phyloP scores from a whole-genome alignment of 2,329 filamentous ascomycete species.

The Rhexocercosporidium sp. region DNA sequence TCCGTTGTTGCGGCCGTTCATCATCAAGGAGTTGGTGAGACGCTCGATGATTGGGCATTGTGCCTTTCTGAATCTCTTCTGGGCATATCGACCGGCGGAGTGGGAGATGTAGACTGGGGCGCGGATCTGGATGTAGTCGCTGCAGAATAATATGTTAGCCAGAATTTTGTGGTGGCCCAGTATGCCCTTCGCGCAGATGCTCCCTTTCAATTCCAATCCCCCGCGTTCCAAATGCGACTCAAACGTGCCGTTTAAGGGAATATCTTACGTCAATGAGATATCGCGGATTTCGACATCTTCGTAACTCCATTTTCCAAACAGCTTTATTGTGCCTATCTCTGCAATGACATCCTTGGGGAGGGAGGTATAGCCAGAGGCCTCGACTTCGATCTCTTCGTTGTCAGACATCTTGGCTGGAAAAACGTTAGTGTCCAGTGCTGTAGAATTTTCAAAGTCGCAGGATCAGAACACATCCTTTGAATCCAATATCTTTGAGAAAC shows the following conservation, averaged over 20 bases:
- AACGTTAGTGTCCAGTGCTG: not conserved
- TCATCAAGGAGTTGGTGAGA: constrained; percentile 99
- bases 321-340: constrained; percentile 91
- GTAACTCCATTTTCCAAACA: constrained; percentile 99
- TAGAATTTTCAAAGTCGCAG: constrained; percentile 9
- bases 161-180: constrained; percentile 17
- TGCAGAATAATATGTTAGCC: constrained; percentile 52
- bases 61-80: constrained; percentile 99
- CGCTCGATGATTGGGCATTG: constrained; percentile 99
- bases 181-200: constrained; percentile 2
- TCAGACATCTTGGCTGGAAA: constrained; percentile 83
- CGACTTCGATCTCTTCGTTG: constrained; percentile 91
- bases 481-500: no score
- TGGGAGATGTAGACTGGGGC: constrained; percentile 98
- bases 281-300: constrained; percentile 99
- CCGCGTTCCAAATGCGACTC: constrained; percentile 28
- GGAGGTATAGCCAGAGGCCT: constrained; percentile 75
- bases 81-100: constrained; percentile 97
- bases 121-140: constrained; percentile 99
- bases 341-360: constrained; percentile 91
- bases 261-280: constrained; percentile 97
- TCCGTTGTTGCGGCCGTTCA: constrained; percentile 99
- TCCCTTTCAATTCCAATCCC: constrained; percentile 22
- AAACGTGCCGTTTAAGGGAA: constrained; percentile 26
- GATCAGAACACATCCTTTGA: not conserved